Percentiles rank a stretch among this genome's conserved stretches.
Conservation (phyloP, 345 rosid genomes). For the Populus ilicifolia region DNA sequence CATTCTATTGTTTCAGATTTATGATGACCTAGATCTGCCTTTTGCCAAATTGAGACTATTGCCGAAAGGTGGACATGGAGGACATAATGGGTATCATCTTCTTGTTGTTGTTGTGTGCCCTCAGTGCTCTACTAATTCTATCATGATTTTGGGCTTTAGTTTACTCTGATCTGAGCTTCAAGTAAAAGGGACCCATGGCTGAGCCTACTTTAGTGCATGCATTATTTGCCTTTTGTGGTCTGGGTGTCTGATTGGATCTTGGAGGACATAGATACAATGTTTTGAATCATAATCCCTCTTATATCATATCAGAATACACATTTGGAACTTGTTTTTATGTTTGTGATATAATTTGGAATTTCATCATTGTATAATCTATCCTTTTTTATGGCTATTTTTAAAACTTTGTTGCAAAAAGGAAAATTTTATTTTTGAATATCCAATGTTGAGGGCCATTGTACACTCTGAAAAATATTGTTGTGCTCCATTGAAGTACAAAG, state of each 20-base stretch:
- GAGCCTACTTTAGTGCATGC: too few species aligned
- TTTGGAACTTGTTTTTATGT: too few species aligned
- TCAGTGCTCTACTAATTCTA: not conserved
- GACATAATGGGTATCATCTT: conserved; percentile 77
- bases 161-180: not conserved
- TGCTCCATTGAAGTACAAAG: too few species aligned
- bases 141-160: not conserved
- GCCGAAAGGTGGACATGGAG: conserved; percentile 99
- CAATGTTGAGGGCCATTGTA: too few species aligned
- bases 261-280: not conserved
- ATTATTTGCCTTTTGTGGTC: not conserved
- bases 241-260: not conserved
- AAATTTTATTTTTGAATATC: too few species aligned
- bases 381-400: too few species aligned
- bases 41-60: conserved; percentile 79
- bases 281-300: not conserved
- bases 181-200: too few species aligned
- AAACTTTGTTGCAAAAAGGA: not conserved
- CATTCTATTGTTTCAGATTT: conserved; percentile 45
- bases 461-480: too few species aligned
- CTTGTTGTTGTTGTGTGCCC: not conserved
- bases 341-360: too few species aligned
- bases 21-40: conserved; percentile 92
- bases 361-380: too few species aligned
- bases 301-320: not conserved